Percentiles rank a stretch among this genome's conserved stretches.
Conservation (phyloP, 768 basidiomycete genomes). For the Clavaria fumosa region DNA sequence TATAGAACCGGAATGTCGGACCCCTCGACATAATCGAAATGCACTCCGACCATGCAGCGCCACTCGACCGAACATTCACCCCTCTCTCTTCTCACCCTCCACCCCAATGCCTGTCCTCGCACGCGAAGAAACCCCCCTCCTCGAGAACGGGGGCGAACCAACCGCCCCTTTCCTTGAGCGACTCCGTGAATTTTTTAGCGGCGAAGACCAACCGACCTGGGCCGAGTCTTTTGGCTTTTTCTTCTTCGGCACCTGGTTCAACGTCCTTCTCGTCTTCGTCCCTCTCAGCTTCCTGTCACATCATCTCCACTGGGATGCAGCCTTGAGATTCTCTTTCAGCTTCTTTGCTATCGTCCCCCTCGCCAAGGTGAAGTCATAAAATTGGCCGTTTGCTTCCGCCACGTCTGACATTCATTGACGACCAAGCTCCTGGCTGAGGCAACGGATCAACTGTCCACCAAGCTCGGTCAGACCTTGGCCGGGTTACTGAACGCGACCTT, state of each 20-base stretch:
- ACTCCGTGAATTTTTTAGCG: slow-evolving; percentile 28
- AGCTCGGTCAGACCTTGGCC: slow-evolving; percentile 72
- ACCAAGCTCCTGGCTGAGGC: slow-evolving; percentile 59
- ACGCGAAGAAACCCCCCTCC: slow-evolving; percentile 33
- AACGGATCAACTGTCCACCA: slow-evolving; percentile 66
- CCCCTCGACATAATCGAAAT: too few relatives aligned
- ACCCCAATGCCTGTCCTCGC: slow-evolving; percentile 22
- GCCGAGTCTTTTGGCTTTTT: slow-evolving; percentile 40
- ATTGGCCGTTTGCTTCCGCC: neutral
- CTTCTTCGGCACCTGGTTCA: slow-evolving; percentile 52
- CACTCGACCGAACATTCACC: too few relatives aligned
- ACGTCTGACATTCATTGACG: slow-evolving; percentile 5
- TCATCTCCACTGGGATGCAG: slow-evolving; percentile 58
- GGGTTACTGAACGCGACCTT: slow-evolving; percentile 79
- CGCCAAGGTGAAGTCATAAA: slow-evolving; percentile 43
- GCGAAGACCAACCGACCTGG: slow-evolving; percentile 54
- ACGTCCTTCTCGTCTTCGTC: slow-evolving; percentile 64
- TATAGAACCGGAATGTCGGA: too few relatives aligned
- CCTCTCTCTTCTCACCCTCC: too few relatives aligned
- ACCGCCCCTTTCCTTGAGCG: slow-evolving; percentile 17
- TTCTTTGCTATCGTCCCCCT: slow-evolving; percentile 80
- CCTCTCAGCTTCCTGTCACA: slow-evolving; percentile 58
- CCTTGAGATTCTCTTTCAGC: slow-evolving; percentile 55
- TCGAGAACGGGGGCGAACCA: slow-evolving; percentile 25
- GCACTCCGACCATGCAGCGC: too few relatives aligned